Evolutionary conservation across 768 basidiomycete species (phyloP), one percentile per base, ranked within the genome.

Genomic region (Dentipellis fragilis): DNA sequence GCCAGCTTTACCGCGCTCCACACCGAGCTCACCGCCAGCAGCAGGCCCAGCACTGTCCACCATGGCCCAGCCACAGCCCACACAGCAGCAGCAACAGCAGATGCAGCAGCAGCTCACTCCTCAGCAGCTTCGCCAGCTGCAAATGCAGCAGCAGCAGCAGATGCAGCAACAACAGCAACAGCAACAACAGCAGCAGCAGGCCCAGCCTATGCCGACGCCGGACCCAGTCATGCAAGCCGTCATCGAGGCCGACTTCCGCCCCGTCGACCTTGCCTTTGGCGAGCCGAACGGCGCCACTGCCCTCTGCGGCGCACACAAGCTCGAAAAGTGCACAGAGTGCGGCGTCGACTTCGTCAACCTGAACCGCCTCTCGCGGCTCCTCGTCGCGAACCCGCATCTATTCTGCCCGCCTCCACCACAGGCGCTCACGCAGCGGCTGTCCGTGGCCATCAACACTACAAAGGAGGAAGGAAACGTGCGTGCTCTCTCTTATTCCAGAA

Each of bases 381-480:
- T 93, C 54, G 76, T 79, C 58, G 69, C 75, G 61, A 84, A 92
- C 65, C 85, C 87, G 29, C 80, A 76, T 59, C 71, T 89, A 16
- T 78, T 81, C 50, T 89, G 88, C 63, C 92, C 84, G 19, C 93
- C 93, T 1, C 92, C 93, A 4, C 79, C 83, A 29, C 85, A 83
- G 58, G 76, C 93, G 49, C 73, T 88, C 51, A 83, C 85, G 8
- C 83, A 84, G 64, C 86, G 88, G 59, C 72, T 95, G 17, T 79
- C 87, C 0, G 80, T 85, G 60, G 78, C 82, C 19, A 80, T 97
- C 55, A 85, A 80, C 12, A 73, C 77, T 49, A 84, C 86, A 4
- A 97, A 97, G 67, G 95, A 98, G 49, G 90, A 95, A 59, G 96
- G 96, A 57, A 99, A 99, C 68, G 92, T 92, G 65, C 65, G 90